Evolutionary conservation across 257 asterid species (phyloP).

Genomic region (Nicotiana benthamiana): DNA sequence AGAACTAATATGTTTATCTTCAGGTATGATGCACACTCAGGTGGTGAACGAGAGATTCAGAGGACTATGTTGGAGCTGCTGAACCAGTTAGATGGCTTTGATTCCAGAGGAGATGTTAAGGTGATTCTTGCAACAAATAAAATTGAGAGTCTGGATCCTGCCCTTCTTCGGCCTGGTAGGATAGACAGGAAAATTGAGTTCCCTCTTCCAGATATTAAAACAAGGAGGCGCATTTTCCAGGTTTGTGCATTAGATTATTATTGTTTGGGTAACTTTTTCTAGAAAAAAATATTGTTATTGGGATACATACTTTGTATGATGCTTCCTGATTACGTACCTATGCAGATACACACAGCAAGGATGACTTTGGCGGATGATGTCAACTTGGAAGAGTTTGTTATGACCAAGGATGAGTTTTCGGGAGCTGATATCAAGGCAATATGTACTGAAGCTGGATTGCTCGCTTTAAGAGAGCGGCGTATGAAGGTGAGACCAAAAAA

Average conservation of each 20-base stretch:
- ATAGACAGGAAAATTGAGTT: slow-evolving; percentile 86
- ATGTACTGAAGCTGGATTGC: slow-evolving; percentile 94
- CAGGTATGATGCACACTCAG: slow-evolving; percentile 95
- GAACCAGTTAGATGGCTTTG: slow-evolving; percentile 91
- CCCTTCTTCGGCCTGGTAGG: slow-evolving; percentile 88
- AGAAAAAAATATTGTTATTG: too few species aligned
- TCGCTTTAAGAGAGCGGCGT: slow-evolving; percentile 87
- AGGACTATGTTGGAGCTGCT: slow-evolving; percentile 90
- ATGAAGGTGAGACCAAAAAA: slow-evolving; percentile 56
- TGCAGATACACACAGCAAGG: slow-evolving; percentile 83
- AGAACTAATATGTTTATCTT: slow-evolving; percentile 2
- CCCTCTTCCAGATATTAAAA: slow-evolving; percentile 89
- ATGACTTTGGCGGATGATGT: slow-evolving; percentile 93
- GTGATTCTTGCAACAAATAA: slow-evolving; percentile 90
- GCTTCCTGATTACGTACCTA: not conserved
- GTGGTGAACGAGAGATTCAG: slow-evolving; percentile 98
- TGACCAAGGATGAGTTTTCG: slow-evolving; percentile 93
- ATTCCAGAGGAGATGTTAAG: slow-evolving; percentile 91
- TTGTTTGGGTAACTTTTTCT: too few species aligned
- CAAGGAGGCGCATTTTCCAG: slow-evolving; percentile 83
- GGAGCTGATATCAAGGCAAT: slow-evolving; percentile 98
- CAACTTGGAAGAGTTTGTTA: slow-evolving; percentile 86
- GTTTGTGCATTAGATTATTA: slow-evolving; percentile 22
- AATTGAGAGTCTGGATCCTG: slow-evolving; percentile 90
- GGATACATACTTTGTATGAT: not conserved